A percentile compares a stretch with the other conserved stretches of the same genome.
These are phyloP conservation scores for Microcyclospora tardicrescens DNA, from an alignment of 2,329 filamentous ascomycete species.

Conservation along the genomic window DNA sequence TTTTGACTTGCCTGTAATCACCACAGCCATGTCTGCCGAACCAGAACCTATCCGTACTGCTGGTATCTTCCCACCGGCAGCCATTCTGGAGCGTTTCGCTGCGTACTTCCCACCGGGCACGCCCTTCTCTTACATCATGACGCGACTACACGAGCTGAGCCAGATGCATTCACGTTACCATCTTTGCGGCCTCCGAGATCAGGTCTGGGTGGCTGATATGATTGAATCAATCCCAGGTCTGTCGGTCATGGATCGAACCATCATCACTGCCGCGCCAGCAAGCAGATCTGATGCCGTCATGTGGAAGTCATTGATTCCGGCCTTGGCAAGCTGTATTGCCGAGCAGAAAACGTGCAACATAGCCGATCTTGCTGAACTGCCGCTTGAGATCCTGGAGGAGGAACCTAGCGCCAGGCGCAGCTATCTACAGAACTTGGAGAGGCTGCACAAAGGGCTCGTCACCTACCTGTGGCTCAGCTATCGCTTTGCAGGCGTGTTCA, in stretches of 20 bases:
- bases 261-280: slow-evolving; percentile 60
- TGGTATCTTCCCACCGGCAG: slow-evolving; percentile 59
- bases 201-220: slow-evolving; percentile 54
- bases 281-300: slow-evolving; percentile 39
- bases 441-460: slow-evolving; percentile 68
- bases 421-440: slow-evolving; percentile 59
- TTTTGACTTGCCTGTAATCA: slow-evolving; percentile 52
- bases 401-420: slow-evolving; percentile 31
- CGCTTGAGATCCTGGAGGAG: slow-evolving; percentile 60
- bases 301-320: slow-evolving; percentile 39
- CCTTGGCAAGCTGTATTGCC: slow-evolving; percentile 58
- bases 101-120: slow-evolving; percentile 69
- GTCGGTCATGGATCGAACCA: slow-evolving; percentile 59
- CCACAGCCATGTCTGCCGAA: slow-evolving; percentile 48
- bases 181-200: slow-evolving; percentile 51
- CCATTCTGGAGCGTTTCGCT: slow-evolving; percentile 61
- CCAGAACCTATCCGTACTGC: slow-evolving; percentile 56
- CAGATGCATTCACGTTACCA: slow-evolving; percentile 54
- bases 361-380: slow-evolving; percentile 55
- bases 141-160: slow-evolving; percentile 59
- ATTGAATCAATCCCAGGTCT: slow-evolving; percentile 60
- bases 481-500: slow-evolving; percentile 70
- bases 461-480: slow-evolving; percentile 91
- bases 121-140: slow-evolving; percentile 71
- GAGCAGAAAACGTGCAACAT: slow-evolving; percentile 53